These are phyloP conservation scores for Diaporthe vaccinii DNA, from an alignment of 2,329 filamentous ascomycete species.

Conservation along the genomic window DNA sequence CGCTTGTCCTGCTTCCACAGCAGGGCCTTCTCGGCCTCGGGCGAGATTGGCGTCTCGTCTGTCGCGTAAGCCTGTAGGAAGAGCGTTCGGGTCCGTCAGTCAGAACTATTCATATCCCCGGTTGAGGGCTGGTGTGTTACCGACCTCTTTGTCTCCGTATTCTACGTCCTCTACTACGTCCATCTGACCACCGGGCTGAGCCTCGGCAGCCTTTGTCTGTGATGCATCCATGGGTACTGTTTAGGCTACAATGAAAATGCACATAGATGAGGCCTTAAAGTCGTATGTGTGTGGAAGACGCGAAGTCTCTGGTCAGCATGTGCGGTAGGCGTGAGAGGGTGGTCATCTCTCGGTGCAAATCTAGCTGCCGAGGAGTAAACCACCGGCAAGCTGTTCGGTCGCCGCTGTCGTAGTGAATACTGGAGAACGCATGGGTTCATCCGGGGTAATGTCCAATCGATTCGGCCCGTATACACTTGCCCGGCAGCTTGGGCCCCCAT, in stretches of 20 bases:
- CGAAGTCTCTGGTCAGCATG: neutral
- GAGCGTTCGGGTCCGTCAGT: too few species aligned
- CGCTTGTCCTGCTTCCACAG: constrained; percentile 62
- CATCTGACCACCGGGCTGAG: constrained; percentile 8
- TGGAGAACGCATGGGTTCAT: neutral
- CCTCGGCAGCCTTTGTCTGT: constrained; percentile 16
- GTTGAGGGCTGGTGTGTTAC: neutral
- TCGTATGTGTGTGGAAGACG: neutral
- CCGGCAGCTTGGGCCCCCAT: neutral
- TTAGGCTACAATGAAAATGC: neutral
- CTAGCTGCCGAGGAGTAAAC: constrained; percentile 5
- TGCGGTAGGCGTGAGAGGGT: neutral
- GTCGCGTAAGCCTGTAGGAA: neutral
- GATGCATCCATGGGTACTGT: neutral
- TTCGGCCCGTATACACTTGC: neutral
- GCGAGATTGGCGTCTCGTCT: constrained; percentile 6
- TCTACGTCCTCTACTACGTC: constrained; percentile 35
- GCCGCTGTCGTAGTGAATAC: neutral
- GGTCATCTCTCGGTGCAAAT: neutral
- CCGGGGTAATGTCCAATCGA: constrained; percentile 9
- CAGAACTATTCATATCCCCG: neutral
- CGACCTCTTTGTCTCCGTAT: constrained; percentile 28
- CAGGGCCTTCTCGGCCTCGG: constrained; percentile 35
- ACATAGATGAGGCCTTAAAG: neutral
- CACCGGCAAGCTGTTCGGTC: constrained; percentile 6